A percentile compares a stretch with the other conserved stretches of the same genome.
Evolutionary conservation across 306 rosid species (phyloP).

Genomic region (Inga leiocalycina): DNA sequence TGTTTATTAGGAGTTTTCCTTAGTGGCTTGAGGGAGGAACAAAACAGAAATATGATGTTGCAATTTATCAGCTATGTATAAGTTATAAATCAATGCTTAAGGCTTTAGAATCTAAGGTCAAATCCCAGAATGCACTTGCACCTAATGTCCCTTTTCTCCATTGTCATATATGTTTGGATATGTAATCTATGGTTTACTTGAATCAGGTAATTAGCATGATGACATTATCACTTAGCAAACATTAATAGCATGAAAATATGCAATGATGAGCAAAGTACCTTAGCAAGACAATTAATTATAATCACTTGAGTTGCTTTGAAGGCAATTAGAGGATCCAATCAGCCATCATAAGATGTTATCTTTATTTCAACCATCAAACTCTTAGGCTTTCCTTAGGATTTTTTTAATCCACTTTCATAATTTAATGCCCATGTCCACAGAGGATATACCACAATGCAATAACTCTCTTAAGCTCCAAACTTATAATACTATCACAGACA

Average conservation of each 20-base stretch:
- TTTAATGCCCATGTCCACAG: background rate
- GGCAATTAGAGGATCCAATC: background rate
- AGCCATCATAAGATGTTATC: background rate
- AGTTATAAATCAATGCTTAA: background rate
- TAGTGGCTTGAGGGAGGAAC: too few species aligned
- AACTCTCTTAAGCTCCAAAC: slow-evolving; percentile 3
- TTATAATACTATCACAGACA: background rate
- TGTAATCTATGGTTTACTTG: slow-evolving; percentile 15
- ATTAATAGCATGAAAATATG: background rate
- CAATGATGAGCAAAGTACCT: slow-evolving; percentile 5
- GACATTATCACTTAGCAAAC: slow-evolving; percentile 6
- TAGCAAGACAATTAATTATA: background rate
- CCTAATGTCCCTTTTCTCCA: background rate
- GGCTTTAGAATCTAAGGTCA: background rate
- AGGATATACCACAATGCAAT: background rate
- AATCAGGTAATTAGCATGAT: background rate
- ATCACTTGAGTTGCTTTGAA: background rate
- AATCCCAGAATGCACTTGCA: background rate
- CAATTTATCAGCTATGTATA: background rate
- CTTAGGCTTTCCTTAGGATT: slow-evolving; percentile 4
- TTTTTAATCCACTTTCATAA: background rate
- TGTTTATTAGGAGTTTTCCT: too few species aligned
- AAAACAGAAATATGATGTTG: too few species aligned
- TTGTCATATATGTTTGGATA: too few species aligned
- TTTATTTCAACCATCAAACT: background rate